phyloP scores from a whole-genome alignment of 495 filamentous ascomycete species.

The Jackrogersella minutella region DNA sequence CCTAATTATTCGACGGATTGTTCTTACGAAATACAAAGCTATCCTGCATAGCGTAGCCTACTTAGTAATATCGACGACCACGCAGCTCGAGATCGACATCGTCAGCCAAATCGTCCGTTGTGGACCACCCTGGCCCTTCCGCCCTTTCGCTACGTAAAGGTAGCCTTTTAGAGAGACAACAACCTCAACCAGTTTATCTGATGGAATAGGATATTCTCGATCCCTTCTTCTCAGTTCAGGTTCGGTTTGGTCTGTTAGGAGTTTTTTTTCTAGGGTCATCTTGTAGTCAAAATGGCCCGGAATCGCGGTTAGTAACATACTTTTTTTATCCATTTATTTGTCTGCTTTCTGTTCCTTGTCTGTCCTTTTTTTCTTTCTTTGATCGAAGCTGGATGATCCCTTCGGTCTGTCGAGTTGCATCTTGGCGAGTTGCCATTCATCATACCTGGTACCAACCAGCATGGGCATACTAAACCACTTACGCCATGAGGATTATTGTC shows the following conservation, averaged over 20 bases:
- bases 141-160: no score
- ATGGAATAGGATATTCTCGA: constrained; percentile 30
- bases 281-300: constrained; percentile 47
- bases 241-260: constrained; percentile 5
- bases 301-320: constrained; percentile 57
- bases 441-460: constrained; percentile 33
- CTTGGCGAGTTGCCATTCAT: constrained; percentile 26
- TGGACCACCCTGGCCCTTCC: constrained; percentile 31
- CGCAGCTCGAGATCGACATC: constrained; percentile 20
- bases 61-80: constrained; percentile 18
- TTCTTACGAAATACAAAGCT: constrained; percentile 13
- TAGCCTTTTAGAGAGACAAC: constrained; percentile 16
- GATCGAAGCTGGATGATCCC: constrained; percentile 7
- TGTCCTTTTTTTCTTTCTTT: neutral
- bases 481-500: constrained; percentile 8
- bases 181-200: constrained; percentile 22
- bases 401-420: constrained; percentile 11
- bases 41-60: constrained; percentile 15
- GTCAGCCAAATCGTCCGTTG: constrained; percentile 24
- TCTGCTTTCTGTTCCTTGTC: neutral
- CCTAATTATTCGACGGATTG: constrained; percentile 9
- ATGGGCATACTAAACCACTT: constrained; percentile 21
- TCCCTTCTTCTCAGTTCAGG: neutral
- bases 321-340: constrained; percentile 12
- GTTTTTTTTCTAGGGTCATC: neutral